These are phyloP conservation scores for Xylariales sp. DNA, from an alignment of 2,329 filamentous ascomycete species.

Conservation along the genomic window DNA sequence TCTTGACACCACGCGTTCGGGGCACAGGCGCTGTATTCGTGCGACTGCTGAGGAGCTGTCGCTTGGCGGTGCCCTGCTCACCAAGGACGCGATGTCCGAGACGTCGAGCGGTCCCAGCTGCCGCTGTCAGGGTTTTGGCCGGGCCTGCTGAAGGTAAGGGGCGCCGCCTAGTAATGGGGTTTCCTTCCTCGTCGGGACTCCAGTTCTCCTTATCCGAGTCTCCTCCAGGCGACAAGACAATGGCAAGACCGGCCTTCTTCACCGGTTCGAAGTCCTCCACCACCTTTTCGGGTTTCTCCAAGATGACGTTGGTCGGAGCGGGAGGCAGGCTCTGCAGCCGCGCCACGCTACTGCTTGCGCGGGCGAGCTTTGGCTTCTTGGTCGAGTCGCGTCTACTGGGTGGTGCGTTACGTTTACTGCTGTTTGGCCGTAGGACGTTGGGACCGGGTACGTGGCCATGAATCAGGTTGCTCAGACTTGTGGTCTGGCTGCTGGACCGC, in stretches of 20 bases:
- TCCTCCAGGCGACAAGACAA: conserved; percentile 44
- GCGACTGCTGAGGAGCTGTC: conserved; percentile 24
- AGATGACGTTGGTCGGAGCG: conserved; percentile 29
- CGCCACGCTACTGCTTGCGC: conserved; percentile 57
- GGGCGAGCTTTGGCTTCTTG: conserved; percentile 60
- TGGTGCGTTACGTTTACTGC: conserved; percentile 59
- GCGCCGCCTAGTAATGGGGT: conserved; percentile 29
- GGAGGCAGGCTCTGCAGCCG: conserved; percentile 47
- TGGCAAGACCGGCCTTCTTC: conserved; percentile 31
- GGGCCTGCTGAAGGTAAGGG: conserved; percentile 30
- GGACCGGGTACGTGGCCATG: conserved; percentile 22
- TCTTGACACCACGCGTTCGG: conserved; percentile 19
- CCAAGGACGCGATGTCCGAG: conserved; percentile 33
- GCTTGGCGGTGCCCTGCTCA: conserved; percentile 30
- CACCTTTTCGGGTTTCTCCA: conserved; percentile 18
- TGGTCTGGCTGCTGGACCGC: conserved; percentile 58
- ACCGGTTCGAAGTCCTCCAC: conserved; percentile 15
- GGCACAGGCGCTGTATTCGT: conserved; percentile 37
- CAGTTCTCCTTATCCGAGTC: conserved; percentile 98
- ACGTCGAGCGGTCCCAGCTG: conserved; percentile 32
- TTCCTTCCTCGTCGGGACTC: conserved; percentile 50
- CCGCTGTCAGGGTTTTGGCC: conserved; percentile 12
- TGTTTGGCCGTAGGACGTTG: conserved; percentile 47
- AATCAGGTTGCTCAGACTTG: conserved; percentile 33
- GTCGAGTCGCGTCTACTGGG: conserved; percentile 24